These are phyloP conservation scores for Neodidymelliopsis sp. DNA, from an alignment of 2,329 filamentous ascomycete species.

Conservation along the genomic window DNA sequence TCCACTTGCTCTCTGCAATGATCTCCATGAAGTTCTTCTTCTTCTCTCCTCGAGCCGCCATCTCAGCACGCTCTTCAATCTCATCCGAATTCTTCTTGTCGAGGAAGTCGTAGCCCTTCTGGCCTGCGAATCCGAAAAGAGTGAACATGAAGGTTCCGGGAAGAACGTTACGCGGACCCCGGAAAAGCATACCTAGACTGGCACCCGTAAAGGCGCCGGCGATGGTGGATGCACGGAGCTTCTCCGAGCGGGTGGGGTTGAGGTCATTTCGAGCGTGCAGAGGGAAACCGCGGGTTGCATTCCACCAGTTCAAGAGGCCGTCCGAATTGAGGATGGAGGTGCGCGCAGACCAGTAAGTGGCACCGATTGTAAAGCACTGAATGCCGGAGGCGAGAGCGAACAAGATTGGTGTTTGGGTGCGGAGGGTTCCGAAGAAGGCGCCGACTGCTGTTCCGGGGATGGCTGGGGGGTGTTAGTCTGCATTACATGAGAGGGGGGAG, in stretches of 20 bases:
- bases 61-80: slow-evolving; percentile 41
- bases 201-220: slow-evolving; percentile 72
- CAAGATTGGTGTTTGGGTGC: slow-evolving; percentile 70
- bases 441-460: slow-evolving; percentile 69
- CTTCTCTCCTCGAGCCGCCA: slow-evolving; percentile 29
- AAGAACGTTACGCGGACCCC: slow-evolving; percentile 51
- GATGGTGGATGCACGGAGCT: slow-evolving; percentile 70
- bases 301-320: slow-evolving; percentile 43
- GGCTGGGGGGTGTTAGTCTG: slow-evolving; percentile 51
- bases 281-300: slow-evolving; percentile 36
- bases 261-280: slow-evolving; percentile 44
- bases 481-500: no score
- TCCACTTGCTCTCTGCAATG: slow-evolving; percentile 70
- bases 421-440: slow-evolving; percentile 59
- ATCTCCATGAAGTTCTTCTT: slow-evolving; percentile 56
- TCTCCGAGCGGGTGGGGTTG: slow-evolving; percentile 64
- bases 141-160: slow-evolving; percentile 68
- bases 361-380: slow-evolving; percentile 82
- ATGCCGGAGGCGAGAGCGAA: slow-evolving; percentile 76
- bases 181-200: slow-evolving; percentile 62
- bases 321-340: slow-evolving; percentile 48
- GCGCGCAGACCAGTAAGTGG: slow-evolving; percentile 74
- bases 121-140: slow-evolving; percentile 64
- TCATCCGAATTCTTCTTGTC: slow-evolving; percentile 55
- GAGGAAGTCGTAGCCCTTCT: slow-evolving; percentile 62